Conservation (phyloP, 2,329 filamentous ascomycete species). For the Talaromyces albobiverticillius region DNA sequence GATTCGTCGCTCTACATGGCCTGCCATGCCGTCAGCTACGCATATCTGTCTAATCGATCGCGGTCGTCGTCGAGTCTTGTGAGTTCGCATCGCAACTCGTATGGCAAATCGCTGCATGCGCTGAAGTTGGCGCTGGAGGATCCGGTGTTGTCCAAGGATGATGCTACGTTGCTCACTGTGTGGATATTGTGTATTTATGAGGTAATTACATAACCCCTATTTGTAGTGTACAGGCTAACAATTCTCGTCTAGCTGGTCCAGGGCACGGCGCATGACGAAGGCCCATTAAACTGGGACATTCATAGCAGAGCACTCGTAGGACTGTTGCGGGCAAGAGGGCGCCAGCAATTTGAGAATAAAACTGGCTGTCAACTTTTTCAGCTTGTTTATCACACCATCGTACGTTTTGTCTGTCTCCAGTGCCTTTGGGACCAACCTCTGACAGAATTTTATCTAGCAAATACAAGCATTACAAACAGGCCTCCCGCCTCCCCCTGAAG, state of each 20-base stretch:
- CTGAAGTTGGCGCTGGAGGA: neutral
- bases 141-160: neutral
- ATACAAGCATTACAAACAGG: neutral
- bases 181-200: conserved; percentile 1
- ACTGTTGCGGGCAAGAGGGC: neutral
- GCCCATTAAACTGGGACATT: neutral
- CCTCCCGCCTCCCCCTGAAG: neutral
- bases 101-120: neutral
- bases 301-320: neutral
- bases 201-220: conserved; percentile 1
- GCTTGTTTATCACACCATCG: neutral
- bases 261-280: neutral
- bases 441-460: too few relatives aligned
- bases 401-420: neutral
- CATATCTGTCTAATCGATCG: neutral
- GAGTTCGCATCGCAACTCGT: neutral
- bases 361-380: conserved; percentile 6
- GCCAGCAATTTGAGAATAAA: neutral
- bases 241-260: neutral
- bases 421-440: too few relatives aligned
- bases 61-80: neutral
- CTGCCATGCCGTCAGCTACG: neutral
- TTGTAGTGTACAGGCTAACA: too few relatives aligned
- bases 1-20: neutral
- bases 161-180: neutral